Evolutionary conservation across 148 eudicot species (phyloP).

Genomic region (Fagopyrum tataricum): DNA sequence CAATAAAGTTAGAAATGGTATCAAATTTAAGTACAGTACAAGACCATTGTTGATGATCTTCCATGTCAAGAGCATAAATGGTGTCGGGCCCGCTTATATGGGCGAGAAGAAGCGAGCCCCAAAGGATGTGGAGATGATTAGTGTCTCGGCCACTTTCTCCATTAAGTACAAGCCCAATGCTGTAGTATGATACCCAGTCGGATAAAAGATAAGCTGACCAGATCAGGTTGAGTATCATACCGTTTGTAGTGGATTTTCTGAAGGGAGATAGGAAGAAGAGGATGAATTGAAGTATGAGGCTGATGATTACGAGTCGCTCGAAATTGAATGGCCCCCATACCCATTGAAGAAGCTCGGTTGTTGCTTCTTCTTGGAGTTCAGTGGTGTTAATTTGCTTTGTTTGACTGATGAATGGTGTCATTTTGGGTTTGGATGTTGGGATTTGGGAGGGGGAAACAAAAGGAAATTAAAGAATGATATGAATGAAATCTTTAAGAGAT

Average conservation of each 20-base stretch:
- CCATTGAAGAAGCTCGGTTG: neutral
- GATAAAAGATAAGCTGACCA: neutral
- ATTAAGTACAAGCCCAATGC: constrained; percentile 4
- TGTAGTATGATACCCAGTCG: neutral
- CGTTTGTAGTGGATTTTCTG: neutral
- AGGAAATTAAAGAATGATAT: neutral
- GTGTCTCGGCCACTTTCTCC: neutral
- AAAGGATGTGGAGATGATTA: neutral
- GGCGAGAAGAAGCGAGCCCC: neutral
- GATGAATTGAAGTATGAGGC: neutral
- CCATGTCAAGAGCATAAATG: neutral
- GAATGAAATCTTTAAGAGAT: neutral
- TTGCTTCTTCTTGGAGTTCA: neutral
- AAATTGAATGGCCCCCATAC: constrained; percentile 4
- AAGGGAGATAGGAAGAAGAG: neutral
- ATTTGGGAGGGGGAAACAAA: neutral
- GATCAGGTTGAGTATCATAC: neutral
- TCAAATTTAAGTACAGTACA: neutral
- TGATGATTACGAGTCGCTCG: neutral
- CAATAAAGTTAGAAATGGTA: neutral
- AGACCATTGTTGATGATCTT: constrained; percentile 4
- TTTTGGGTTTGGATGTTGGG: neutral
- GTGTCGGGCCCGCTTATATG: neutral
- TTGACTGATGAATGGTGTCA: neutral
- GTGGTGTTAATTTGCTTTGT: neutral